A percentile compares a stretch with the other conserved stretches of the same genome.
Evolutionary conservation across 1,284 basidiomycete species (phyloP).

Genomic region (Spongiforma sp.): DNA sequence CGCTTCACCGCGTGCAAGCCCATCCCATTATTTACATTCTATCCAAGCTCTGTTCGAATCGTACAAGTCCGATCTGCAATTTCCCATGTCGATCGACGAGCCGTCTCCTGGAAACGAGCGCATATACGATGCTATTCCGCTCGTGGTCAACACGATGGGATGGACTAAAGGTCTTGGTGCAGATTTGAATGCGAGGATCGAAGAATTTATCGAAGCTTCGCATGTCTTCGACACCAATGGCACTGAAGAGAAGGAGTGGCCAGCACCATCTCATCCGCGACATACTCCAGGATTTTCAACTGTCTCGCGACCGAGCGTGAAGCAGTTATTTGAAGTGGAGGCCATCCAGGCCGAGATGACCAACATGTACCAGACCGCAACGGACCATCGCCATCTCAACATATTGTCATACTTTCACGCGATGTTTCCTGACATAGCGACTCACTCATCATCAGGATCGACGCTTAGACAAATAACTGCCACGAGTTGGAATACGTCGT

Average conservation of each 20-base stretch:
- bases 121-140: slow-evolving; percentile 68
- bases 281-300: slow-evolving; percentile 22
- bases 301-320: not conserved
- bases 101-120: slow-evolving; percentile 40
- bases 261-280: slow-evolving; percentile 32
- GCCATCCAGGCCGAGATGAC: slow-evolving; percentile 25
- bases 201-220: slow-evolving; percentile 67
- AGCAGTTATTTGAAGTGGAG: slow-evolving; percentile 24
- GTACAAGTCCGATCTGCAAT: slow-evolving; percentile 62
- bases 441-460: slow-evolving; percentile 9
- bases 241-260: slow-evolving; percentile 29
- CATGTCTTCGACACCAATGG: slow-evolving; percentile 35
- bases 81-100: slow-evolving; percentile 25
- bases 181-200: slow-evolving; percentile 76
- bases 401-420: slow-evolving; percentile 87
- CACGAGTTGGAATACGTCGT: slow-evolving; percentile 73
- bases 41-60: slow-evolving; percentile 72
- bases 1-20: slow-evolving; percentile 78
- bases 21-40: slow-evolving; percentile 79
- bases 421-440: slow-evolving; percentile 44
- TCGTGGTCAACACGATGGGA: slow-evolving; percentile 96
- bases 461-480: slow-evolving; percentile 42
- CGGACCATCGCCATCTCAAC: slow-evolving; percentile 76
- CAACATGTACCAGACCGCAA: slow-evolving; percentile 62
- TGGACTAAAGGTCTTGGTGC: slow-evolving; percentile 96